Evolutionary conservation across 164 flowering plant genomes (phyloP), one percentile per base, ranked within the genome.

Genomic region (Protea cynaroides): DNA sequence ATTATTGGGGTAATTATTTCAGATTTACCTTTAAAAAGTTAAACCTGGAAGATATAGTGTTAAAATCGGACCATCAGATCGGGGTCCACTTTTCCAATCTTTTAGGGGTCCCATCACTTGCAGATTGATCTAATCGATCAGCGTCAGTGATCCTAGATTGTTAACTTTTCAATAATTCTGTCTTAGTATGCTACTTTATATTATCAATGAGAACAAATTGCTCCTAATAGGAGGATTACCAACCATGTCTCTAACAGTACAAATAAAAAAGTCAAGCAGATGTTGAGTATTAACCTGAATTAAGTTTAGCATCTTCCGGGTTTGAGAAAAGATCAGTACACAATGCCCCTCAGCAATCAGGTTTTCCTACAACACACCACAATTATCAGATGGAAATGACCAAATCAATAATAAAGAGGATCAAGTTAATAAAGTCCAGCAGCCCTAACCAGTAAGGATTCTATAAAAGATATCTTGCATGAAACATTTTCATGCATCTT

Each of bases 251-350:
- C 18, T 21, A 29, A 21, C 19, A 53, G 19, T 13, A 24, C 18
- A 68, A 59, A 56, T 43, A n/a, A n/a, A 62, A 38, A 52, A 25
- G 12, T 15, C 24, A 54, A 36, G 38, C 44, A 17, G 49, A 18
- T 25, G n/a, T 18, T 22, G 25, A 59, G 24, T 56, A 69, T 72
- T 34, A 56, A 92, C 99, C 97, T 95, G 87, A 63, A 95, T 80
- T 52, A 89, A 81, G 79, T 92, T 78, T 58, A 95, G 89, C 97
- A 95, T 95, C 74, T 95, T 95, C 51, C 97, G 94, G 63, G 97
- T 88, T 73, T 92, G 97, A 59, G 99, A 95, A 74, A 95, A 95
- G 60, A 95, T 88, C 43, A 95, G 87, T 69, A 95, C 90, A 63
- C 72, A 80, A 68, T 95, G 99, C 25, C 96, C 97, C 56, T 78